Conservation (phyloP, 305 asterid species). For the Euphrasia arctica region DNA sequence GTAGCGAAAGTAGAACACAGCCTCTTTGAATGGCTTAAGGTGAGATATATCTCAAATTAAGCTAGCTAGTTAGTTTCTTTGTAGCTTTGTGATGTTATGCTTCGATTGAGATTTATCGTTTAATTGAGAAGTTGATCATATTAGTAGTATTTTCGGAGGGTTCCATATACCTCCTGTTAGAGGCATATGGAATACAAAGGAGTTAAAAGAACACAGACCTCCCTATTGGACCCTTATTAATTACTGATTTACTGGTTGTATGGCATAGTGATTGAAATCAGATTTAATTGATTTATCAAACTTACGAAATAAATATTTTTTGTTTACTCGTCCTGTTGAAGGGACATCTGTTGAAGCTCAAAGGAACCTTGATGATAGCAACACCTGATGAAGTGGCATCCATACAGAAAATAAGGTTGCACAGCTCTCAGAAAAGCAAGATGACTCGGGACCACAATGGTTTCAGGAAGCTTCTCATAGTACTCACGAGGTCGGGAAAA, state of each 20-base stretch:
- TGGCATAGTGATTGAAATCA: not conserved
- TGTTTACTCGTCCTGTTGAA: constrained; percentile 29
- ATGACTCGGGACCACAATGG: constrained; percentile 94
- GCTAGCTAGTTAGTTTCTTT: constrained; percentile 12
- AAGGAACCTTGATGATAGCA: constrained; percentile 91
- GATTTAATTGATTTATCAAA: not conserved
- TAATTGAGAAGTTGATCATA: constrained; percentile 17
- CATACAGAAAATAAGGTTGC: constrained; percentile 73
- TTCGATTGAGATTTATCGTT: constrained; percentile 1
- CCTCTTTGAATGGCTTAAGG: constrained; percentile 97
- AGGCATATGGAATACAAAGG: not conserved
- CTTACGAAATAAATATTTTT: not conserved
- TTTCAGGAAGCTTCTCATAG: constrained; percentile 74
- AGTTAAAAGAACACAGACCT: too few species aligned
- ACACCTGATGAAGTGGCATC: constrained; percentile 86
- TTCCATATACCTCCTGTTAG: constrained; percentile 25
- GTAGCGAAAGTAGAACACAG: constrained; percentile 92
- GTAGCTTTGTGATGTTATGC: constrained; percentile 15
- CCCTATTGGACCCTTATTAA: constrained; percentile 9
- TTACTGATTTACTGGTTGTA: not conserved
- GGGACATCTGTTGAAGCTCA: constrained; percentile 98
- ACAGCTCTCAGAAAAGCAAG: constrained; percentile 83
- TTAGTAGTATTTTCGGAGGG: not conserved
- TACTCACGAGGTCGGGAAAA: constrained; percentile 89
- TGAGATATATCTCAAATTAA: constrained; percentile 33